Evolutionary conservation across 2,329 filamentous ascomycete species (phyloP).

Genomic region (Orbilia ellipsospora): DNA sequence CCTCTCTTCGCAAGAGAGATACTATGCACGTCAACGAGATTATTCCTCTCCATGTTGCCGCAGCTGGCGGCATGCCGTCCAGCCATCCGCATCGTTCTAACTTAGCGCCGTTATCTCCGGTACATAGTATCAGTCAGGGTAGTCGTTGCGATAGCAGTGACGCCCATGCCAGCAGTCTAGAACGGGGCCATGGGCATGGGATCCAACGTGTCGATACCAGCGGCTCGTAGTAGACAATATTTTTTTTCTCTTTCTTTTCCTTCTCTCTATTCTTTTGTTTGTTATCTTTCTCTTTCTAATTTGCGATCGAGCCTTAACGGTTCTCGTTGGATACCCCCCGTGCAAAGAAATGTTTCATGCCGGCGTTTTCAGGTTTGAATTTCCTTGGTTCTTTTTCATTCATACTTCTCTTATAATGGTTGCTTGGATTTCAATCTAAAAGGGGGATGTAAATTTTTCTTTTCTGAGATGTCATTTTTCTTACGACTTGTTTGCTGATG

Average conservation of each 20-base stretch:
- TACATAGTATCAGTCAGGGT: constrained; percentile 25
- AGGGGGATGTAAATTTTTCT: constrained; percentile 13
- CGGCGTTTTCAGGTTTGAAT: constrained; percentile 32
- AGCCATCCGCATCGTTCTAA: constrained; percentile 3
- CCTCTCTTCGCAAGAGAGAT: constrained; percentile 46
- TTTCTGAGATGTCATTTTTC: constrained; percentile 17
- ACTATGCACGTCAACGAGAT: constrained; percentile 53
- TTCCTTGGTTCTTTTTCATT: constrained; percentile 12
- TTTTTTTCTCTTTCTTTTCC: constrained; percentile 4
- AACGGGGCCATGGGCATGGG: constrained; percentile 30
- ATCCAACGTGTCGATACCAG: constrained; percentile 51
- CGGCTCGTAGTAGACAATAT: constrained; percentile 33
- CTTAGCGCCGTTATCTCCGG: constrained; percentile 43
- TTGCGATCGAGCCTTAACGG: constrained; percentile 24
- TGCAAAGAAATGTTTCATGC: constrained; percentile 35
- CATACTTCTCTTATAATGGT: constrained; percentile 22
- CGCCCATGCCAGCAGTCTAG: constrained; percentile 21
- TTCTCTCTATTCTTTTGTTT: constrained; percentile 7
- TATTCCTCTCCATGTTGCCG: constrained; percentile 44
- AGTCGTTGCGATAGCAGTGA: constrained; percentile 29
- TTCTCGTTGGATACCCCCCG: constrained; percentile 51
- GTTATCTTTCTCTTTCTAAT: constrained; percentile 11
- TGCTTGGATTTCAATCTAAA: constrained; percentile 8
- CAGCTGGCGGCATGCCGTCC: constrained; percentile 40
- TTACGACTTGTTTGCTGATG: too few species aligned